Conservation (phyloP, 2,329 filamentous ascomycete genomes). For the Cladorrhinum sp. region DNA sequence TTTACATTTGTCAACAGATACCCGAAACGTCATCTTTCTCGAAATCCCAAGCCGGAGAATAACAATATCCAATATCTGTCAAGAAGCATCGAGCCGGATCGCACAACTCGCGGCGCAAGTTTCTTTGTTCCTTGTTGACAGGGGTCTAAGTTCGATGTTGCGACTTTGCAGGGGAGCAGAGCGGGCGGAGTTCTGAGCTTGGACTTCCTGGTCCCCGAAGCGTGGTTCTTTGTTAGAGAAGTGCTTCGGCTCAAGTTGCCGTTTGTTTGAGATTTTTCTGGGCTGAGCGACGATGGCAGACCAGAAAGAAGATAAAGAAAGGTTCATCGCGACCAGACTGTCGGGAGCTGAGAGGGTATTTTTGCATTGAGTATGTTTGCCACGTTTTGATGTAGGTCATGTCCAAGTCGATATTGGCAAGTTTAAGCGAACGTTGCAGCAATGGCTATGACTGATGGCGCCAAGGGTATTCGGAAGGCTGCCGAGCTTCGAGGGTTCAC, state of each 20-base stretch:
- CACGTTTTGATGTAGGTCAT: not conserved
- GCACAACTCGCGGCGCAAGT: not conserved
- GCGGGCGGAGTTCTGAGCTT: constrained; percentile 12
- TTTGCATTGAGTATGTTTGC: not conserved
- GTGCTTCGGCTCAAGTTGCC: constrained; percentile 40
- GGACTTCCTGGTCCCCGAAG: constrained; percentile 26
- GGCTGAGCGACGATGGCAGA: not conserved
- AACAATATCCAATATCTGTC: not conserved
- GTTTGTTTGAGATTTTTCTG: constrained; percentile 1
- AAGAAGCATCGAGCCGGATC: not conserved
- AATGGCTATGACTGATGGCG: too few species aligned
- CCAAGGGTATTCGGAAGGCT: not conserved
- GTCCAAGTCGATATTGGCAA: not conserved
- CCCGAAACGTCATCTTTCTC: not conserved
- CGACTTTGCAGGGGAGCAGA: not conserved
- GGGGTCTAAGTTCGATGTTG: not conserved
- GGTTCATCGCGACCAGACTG: not conserved
- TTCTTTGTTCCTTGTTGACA: constrained; percentile 1
- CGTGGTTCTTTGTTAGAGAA: constrained; percentile 35
- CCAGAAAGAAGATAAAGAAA: not conserved
- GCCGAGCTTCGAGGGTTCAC: not conserved
- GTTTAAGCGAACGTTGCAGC: not conserved
- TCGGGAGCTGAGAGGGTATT: not conserved
- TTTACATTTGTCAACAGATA: not conserved
- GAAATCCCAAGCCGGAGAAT: not conserved